Base-by-base conservation (phyloP, 345 rosid species). In the Xanthoceras sorbifolium region DNA sequence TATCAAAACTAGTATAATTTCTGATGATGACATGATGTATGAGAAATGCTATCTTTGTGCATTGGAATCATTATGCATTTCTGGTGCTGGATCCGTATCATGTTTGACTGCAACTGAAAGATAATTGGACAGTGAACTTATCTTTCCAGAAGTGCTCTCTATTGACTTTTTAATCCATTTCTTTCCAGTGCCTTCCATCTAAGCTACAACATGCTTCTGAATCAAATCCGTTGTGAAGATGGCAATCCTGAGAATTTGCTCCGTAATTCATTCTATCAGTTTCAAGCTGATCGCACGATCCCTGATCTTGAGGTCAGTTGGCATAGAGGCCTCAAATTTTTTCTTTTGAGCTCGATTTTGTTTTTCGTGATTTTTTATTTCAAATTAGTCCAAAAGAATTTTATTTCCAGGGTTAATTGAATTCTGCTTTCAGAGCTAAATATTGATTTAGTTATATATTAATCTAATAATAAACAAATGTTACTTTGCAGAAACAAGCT, bases 181-280 rank as follows among this genome's bases (percentile, higher is more conserved):
- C 64, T 46, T 67, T 72, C 73, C 91, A 96, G 99, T 85, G 98
- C 98, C 65, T 96, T 96, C 84, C 99, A 96, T 89, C 84, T 96
- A 76, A 96, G 93, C 87, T 93, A 96, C 87, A 96, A 96, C 85
- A 96, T 93, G 97, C 97, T 96, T 81, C 84, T 96, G 85, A 96
- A 96, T 86, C 99, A 96, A 87, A 70, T 93, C 86, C 91, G 97
- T 36, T 85, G 87, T 86, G 99, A 96, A 90, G 99, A 96, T 62
- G 97, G 97, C 60, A 84, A 93, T 86, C 98, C 98, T 76, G 99
- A 96, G 86, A 93, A 92, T 85, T 87, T 96, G 88, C 91, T 96
- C 32, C 94, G 98, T 40, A 88, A 96, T 83, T 96, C 99, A 9
- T 93, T 96, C 88, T 96, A 89, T 85, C 99, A 96, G 85, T 96